Percentiles rank a stretch among this genome's conserved stretches.
phyloP scores from a whole-genome alignment of 176 grass and related monocot genomes.

The Poa annua region DNA sequence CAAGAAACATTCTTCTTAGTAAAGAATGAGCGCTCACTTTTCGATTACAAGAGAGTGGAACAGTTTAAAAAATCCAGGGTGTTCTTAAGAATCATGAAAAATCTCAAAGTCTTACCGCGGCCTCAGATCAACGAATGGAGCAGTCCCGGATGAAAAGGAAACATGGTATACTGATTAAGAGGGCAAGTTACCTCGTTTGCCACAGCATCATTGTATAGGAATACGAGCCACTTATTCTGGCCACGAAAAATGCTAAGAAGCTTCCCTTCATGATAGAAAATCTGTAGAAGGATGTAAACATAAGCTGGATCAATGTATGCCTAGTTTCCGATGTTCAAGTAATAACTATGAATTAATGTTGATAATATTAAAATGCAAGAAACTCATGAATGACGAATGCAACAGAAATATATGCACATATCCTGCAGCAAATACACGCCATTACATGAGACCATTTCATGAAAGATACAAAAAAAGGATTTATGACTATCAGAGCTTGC shows the following conservation, averaged over 20 bases:
- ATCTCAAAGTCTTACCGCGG: neutral
- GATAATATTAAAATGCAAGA: neutral
- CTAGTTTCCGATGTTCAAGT: neutral
- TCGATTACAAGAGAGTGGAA: neutral
- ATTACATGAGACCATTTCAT: neutral
- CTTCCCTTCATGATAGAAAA: neutral
- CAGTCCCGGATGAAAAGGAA: neutral
- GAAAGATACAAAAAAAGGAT: neutral
- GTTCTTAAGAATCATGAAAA: neutral
- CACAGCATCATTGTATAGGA: neutral
- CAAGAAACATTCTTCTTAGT: neutral
- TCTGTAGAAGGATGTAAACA: neutral
- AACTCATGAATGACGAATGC: neutral
- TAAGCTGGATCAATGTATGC: neutral
- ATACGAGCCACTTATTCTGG: constrained; percentile 1
- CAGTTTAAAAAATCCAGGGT: neutral
- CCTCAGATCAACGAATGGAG: neutral
- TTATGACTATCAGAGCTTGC: neutral
- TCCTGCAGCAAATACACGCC: neutral
- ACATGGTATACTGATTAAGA: neutral
- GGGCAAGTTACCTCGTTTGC: neutral
- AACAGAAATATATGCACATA: neutral
- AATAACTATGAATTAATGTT: neutral
- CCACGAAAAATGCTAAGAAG: neutral
- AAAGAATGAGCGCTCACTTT: neutral